Base-by-base conservation (phyloP, 768 basidiomycete genomes). In the Tephrocybe rancida region DNA sequence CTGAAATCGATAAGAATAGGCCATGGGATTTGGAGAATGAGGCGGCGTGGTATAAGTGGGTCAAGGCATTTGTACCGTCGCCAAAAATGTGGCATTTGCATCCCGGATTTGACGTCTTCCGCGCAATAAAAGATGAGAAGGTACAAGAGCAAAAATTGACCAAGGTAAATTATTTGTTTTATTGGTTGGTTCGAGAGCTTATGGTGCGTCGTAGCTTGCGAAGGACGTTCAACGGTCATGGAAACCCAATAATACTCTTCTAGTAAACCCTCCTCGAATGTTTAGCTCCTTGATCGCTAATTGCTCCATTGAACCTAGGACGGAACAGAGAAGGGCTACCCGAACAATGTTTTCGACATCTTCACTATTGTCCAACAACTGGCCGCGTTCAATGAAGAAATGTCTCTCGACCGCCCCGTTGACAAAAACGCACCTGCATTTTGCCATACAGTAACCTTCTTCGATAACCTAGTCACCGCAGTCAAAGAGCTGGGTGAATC, bases 191-290 rank as follows among this genome's bases (percentile, higher is more conserved):
- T 26, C 24, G 7, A 22, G 11, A 21, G 24, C 5, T 43, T n/a
- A n/a, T n/a, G n/a, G n/a, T n/a, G n/a, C n/a, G 13, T 13, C 30
- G 13, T 32, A 63, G 56, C 11, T 60, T 6, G 54, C 48, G 16
- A 57, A 56, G 21, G 34, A 47, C 1, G 56, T 65, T 3, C 41
- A 51, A 37, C 53, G 57, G 22, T 43, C 61, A 6, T 67, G 66
- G 66, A 67, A 62, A 44, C 60, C 66, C 24, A 68, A 67, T 45
- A 59, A 59, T 44, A 65, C 64, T 2, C 46, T 64, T 7, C 54
- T 63, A 25, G 65, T 63, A 55, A 6, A 24, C 14, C 13, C 11
- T 24, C 14, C 13, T 16, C 8, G 19, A 27, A 32, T 13, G 2
- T 38, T 0, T 18, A 14, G 14, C 5, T 22, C 16, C 21, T 16